phyloP scores from a whole-genome alignment of 2,329 filamentous ascomycete species.

The Xylariomycetidae sp. region DNA sequence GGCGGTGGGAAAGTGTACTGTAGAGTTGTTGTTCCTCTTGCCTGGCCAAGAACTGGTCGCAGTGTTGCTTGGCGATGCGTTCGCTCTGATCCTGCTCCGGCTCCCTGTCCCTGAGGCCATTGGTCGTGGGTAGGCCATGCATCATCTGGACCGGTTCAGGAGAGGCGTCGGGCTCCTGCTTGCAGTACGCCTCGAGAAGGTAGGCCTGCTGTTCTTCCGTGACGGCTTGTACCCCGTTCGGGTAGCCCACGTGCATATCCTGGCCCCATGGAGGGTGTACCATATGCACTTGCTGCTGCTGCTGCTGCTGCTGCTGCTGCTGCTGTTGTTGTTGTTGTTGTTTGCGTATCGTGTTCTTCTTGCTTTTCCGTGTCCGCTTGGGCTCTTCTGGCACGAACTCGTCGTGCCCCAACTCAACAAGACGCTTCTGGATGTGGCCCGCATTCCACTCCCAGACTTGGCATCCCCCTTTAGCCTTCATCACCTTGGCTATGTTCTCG shows the following conservation, averaged over 20 bases:
- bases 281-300: too few relatives aligned
- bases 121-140: conserved; percentile 15
- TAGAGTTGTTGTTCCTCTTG: conserved; percentile 16
- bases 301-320: neutral
- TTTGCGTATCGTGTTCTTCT: conserved; percentile 22
- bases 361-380: conserved; percentile 36
- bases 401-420: conserved; percentile 42
- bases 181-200: conserved; percentile 22
- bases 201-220: conserved; percentile 27
- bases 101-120: conserved; percentile 13
- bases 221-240: conserved; percentile 16
- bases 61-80: conserved; percentile 32
- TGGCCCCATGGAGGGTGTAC: conserved; percentile 16
- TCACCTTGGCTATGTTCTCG: conserved; percentile 34
- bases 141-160: conserved; percentile 8
- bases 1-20: too few relatives aligned
- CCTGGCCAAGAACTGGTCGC: conserved; percentile 26
- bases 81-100: conserved; percentile 24
- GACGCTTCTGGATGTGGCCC: conserved; percentile 42
- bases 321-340: conserved; percentile 7
- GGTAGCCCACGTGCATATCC: conserved; percentile 12
- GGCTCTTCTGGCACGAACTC: conserved; percentile 35
- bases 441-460: conserved; percentile 44
- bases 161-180: conserved; percentile 9
- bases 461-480: conserved; percentile 45